A percentile compares a stretch with the other conserved stretches of the same genome.
Conservation (phyloP, 331 rosid species). For the Quercus phellos region DNA sequence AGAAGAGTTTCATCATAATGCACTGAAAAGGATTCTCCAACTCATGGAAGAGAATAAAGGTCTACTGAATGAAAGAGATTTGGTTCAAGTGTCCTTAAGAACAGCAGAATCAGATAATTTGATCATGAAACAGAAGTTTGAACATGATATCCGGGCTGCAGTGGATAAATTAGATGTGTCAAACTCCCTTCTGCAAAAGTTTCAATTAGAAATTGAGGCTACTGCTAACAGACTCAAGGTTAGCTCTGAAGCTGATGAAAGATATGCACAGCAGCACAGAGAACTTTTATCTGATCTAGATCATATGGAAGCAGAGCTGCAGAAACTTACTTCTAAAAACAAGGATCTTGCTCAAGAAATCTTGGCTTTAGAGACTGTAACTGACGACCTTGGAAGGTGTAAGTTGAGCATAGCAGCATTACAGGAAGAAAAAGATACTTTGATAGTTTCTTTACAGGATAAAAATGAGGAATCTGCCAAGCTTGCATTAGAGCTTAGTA, state of each 20-base stretch:
- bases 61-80: conserved; percentile 46
- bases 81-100: conserved; percentile 46
- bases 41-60: conserved; percentile 62
- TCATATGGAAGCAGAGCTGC: conserved; percentile 64
- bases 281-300: conserved; percentile 56
- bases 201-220: conserved; percentile 61
- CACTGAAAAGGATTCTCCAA: conserved; percentile 47
- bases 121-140: conserved; percentile 59
- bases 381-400: conserved; percentile 52
- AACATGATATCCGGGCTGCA: conserved; percentile 38
- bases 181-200: conserved; percentile 50
- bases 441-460: conserved; percentile 44
- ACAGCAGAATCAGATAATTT: conserved; percentile 49
- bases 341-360: conserved; percentile 63
- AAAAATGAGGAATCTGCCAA: conserved; percentile 53
- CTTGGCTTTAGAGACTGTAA: conserved; percentile 36
- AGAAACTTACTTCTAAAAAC: conserved; percentile 57
- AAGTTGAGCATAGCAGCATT: conserved; percentile 43
- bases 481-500: conserved; percentile 48
- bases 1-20: conserved; percentile 59
- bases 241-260: conserved; percentile 59
- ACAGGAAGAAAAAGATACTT: conserved; percentile 51
- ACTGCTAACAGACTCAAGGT: conserved; percentile 44
- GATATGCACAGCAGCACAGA: conserved; percentile 46
- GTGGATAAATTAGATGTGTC: conserved; percentile 49